phyloP scores from a whole-genome alignment of 768 basidiomycete species.

The Leccinum fibrillosum region DNA sequence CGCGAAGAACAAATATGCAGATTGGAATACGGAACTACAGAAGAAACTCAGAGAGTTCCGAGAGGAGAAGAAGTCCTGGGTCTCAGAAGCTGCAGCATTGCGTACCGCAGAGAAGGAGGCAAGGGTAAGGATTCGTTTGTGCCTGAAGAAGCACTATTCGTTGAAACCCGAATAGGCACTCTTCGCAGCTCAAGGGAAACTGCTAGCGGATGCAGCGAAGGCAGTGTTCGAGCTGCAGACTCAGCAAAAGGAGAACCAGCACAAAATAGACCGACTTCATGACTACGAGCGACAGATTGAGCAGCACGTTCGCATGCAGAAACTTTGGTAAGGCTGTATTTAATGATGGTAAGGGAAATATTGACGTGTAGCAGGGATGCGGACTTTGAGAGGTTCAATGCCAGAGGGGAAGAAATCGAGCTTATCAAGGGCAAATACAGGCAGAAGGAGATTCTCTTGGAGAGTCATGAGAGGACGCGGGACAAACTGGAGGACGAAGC shows the following conservation, averaged over 20 bases:
- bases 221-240: constrained; percentile 73
- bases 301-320: constrained; percentile 72
- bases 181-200: constrained; percentile 64
- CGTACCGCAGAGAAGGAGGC: constrained; percentile 70
- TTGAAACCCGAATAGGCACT: constrained; percentile 43
- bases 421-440: constrained; percentile 54
- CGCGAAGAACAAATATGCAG: constrained; percentile 74
- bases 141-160: neutral
- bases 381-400: constrained; percentile 70
- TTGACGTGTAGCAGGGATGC: constrained; percentile 52
- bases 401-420: constrained; percentile 56
- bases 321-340: constrained; percentile 61
- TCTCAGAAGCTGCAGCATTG: constrained; percentile 62
- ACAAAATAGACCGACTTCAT: constrained; percentile 74
- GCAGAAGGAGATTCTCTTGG: constrained; percentile 64
- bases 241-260: constrained; percentile 70
- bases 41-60: constrained; percentile 70
- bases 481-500: constrained; percentile 53
- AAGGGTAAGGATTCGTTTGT: constrained; percentile 39
- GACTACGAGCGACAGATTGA: constrained; percentile 90
- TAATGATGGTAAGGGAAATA: neutral
- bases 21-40: constrained; percentile 82
- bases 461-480: constrained; percentile 54
- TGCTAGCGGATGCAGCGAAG: constrained; percentile 65
- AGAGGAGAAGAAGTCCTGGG: constrained; percentile 79